Evolutionary conservation across 352 stramenopile genomes (phyloP).

Genomic region (Aphanomyces stellatus): DNA sequence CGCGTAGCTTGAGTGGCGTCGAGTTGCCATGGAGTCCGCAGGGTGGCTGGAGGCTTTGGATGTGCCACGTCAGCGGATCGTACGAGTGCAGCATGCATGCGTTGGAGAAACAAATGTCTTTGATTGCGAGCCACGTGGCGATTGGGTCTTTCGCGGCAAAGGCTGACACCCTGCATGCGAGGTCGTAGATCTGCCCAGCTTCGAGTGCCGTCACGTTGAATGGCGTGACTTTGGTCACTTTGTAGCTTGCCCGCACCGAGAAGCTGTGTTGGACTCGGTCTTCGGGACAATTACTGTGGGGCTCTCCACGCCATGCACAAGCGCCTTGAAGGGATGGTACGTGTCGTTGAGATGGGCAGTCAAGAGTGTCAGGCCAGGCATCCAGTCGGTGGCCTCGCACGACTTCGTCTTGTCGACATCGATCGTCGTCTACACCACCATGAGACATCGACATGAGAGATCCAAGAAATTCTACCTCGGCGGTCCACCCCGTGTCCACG

Average conservation of each 20-base stretch:
- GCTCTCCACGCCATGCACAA: neutral
- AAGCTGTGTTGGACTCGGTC: neutral
- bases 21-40: constrained; percentile 2
- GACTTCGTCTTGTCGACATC: neutral
- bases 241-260: neutral
- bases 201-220: neutral
- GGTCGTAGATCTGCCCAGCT: neutral
- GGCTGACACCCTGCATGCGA: neutral
- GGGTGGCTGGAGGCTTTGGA: neutral
- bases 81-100: neutral
- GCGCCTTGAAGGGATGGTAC: neutral
- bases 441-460: too few relatives aligned
- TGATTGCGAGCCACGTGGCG: neutral
- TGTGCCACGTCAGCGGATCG: neutral
- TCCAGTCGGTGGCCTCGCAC: constrained; percentile 4
- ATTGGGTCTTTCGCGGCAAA: neutral
- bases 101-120: constrained; percentile 10
- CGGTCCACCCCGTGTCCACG: neutral
- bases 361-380: neutral
- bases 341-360: neutral
- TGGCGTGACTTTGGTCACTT: too few relatives aligned
- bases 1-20: neutral
- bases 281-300: neutral
- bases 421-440: too few relatives aligned
- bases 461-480: too few relatives aligned